These are phyloP conservation scores for Claviceps maximensis DNA, from an alignment of 2,329 filamentous ascomycete species.

Conservation along the genomic window DNA sequence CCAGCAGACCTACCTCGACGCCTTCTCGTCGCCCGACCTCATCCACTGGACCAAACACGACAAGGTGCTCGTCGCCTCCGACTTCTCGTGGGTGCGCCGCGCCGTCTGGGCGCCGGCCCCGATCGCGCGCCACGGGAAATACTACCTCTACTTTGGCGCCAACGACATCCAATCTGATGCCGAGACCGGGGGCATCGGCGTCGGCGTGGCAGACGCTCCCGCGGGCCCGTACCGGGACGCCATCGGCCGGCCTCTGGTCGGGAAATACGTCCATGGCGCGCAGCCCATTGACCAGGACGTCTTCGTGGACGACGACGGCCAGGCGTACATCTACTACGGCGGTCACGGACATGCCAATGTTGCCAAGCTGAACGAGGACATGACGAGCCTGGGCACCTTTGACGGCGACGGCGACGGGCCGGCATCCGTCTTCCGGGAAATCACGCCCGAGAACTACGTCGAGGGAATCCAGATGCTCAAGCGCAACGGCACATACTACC, in stretches of 20 bases:
- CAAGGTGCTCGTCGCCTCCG: slow-evolving; percentile 23
- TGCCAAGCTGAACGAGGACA: slow-evolving; percentile 28
- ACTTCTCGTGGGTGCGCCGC: slow-evolving; percentile 27
- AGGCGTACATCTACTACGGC: slow-evolving; percentile 29
- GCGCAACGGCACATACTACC: slow-evolving; percentile 29
- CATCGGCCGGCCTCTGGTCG: slow-evolving; percentile 21
- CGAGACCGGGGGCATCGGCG: slow-evolving; percentile 27
- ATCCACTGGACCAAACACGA: slow-evolving; percentile 34
- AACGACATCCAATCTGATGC: slow-evolving; percentile 28
- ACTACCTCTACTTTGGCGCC: slow-evolving; percentile 37
- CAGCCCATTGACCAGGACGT: slow-evolving; percentile 31
- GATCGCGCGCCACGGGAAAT: slow-evolving; percentile 27
- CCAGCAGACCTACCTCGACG: slow-evolving; percentile 35
- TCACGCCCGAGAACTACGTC: slow-evolving; percentile 28
- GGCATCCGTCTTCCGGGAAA: slow-evolving; percentile 23
- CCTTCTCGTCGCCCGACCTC: slow-evolving; percentile 35
- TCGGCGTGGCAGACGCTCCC: slow-evolving; percentile 20
- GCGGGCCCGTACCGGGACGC: slow-evolving; percentile 24
- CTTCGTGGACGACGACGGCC: slow-evolving; percentile 28
- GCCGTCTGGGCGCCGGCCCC: slow-evolving; percentile 36
- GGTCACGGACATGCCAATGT: slow-evolving; percentile 25
- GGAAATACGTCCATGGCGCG: slow-evolving; percentile 28
- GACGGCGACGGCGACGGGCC: slow-evolving; percentile 21
- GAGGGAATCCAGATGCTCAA: slow-evolving; percentile 30
- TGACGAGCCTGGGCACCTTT: slow-evolving; percentile 27